Conservation (phyloP, 1,284 basidiomycete genomes). For the Microbotryum intermedium region DNA sequence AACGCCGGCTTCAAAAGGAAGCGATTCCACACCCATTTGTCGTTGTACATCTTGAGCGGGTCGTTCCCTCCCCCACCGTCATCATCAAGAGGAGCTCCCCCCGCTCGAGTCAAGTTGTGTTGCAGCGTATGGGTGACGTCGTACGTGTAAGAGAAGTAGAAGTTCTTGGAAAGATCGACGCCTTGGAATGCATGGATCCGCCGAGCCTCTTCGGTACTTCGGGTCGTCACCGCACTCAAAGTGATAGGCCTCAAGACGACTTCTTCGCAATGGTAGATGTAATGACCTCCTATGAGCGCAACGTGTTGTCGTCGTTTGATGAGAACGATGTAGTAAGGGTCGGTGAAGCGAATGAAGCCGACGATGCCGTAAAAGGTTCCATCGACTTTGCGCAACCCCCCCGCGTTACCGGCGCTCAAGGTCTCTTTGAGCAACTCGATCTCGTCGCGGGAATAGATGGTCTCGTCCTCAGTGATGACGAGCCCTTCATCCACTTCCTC, state of each 20-base stretch:
- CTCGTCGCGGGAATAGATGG: conserved; percentile 77
- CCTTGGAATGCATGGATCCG: conserved; percentile 89
- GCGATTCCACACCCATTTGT: conserved; percentile 94
- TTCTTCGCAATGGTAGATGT: conserved; percentile 92
- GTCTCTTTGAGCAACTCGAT: conserved; percentile 84
- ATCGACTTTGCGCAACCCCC: conserved; percentile 72
- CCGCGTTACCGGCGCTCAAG: conserved; percentile 89
- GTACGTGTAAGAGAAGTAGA: conserved; percentile 98
- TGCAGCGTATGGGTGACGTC: conserved; percentile 93
- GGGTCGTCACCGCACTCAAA: background rate
- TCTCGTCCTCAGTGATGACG: conserved; percentile 70
- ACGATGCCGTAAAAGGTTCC: conserved; percentile 56
- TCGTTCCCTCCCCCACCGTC: background rate
- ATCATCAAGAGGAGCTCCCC: background rate
- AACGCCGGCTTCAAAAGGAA: conserved; percentile 66
- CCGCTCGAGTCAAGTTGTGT: conserved; percentile 63
- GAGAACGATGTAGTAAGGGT: conserved; percentile 80
- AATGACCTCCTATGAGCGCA: conserved; percentile 89
- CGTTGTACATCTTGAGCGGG: conserved; percentile 49
- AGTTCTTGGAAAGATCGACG: conserved; percentile 96
- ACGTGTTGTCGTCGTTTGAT: conserved; percentile 87
- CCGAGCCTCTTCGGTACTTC: conserved; percentile 36
- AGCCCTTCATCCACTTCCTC: conserved; percentile 36
- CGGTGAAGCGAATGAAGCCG: conserved; percentile 81
- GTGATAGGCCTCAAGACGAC: conserved; percentile 69